phyloP scores from a whole-genome alignment of 352 stramenopile genomes.

The Pythium dissotocum region DNA sequence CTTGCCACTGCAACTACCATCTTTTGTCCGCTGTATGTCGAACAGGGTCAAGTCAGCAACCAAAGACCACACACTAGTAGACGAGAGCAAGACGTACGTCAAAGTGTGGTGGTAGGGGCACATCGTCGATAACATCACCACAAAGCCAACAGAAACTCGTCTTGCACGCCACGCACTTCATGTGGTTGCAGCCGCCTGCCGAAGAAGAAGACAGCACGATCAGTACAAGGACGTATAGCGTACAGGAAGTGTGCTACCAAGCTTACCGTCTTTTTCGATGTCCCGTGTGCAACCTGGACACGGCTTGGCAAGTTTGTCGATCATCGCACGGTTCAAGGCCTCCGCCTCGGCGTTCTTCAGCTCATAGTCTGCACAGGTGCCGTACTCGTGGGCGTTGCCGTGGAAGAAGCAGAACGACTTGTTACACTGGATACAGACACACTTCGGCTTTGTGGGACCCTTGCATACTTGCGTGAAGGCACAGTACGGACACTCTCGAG shows the following conservation, averaged over 20 bases:
- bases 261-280: conserved; percentile 25
- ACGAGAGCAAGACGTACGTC: neutral
- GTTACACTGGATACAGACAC: conserved; percentile 6
- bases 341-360: conserved; percentile 2
- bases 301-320: conserved; percentile 11
- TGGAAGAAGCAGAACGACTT: conserved; percentile 21
- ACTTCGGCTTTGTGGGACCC: neutral
- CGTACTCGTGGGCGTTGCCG: conserved; percentile 11
- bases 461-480: conserved; percentile 2
- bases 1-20: neutral
- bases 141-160: conserved; percentile 28
- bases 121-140: conserved; percentile 14
- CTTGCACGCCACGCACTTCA: conserved; percentile 22
- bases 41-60: neutral
- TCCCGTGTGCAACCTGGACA: conserved; percentile 12
- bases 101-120: conserved; percentile 7
- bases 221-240: no score
- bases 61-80: neutral
- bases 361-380: conserved; percentile 19
- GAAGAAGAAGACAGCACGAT: no score
- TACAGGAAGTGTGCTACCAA: no score
- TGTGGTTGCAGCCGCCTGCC: conserved; percentile 27
- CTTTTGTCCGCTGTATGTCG: neutral
- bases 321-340: neutral
- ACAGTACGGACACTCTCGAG: conserved; percentile 22